These are phyloP conservation scores for Plantago coronopus DNA, from an alignment of 305 asterid genomes.

Conservation along the genomic window DNA sequence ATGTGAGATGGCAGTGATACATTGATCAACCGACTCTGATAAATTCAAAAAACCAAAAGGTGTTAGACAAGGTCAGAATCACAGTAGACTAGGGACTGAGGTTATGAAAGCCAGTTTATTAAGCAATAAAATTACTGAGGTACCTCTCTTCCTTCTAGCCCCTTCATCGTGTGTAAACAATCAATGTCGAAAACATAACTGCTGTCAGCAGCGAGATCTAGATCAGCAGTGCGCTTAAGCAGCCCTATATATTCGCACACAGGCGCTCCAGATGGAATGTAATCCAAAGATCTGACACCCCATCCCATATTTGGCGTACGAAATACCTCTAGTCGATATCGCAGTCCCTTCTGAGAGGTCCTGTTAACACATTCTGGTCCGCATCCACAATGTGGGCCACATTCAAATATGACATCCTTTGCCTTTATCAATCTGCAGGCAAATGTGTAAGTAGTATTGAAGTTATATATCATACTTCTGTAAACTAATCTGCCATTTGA, in stretches of 20 bases:
- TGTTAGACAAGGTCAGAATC: not conserved
- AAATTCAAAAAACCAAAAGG: not conserved
- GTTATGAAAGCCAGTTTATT: not conserved
- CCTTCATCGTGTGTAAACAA: conserved; percentile 87
- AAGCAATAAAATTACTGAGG: not conserved
- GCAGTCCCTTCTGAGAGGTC: conserved; percentile 51
- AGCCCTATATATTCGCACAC: conserved; percentile 79
- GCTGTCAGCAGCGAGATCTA: conserved; percentile 57
- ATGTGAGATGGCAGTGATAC: conserved; percentile 52
- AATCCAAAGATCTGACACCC: conserved; percentile 91
- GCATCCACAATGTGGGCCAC: conserved; percentile 81
- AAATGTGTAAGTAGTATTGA: not conserved
- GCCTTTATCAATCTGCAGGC: conserved; percentile 72
- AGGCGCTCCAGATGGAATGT: conserved; percentile 85
- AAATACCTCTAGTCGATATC: conserved; percentile 72
- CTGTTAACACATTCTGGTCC: conserved; percentile 69
- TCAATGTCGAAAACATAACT: conserved; percentile 79
- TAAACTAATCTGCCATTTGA: not conserved
- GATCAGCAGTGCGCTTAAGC: conserved; percentile 48
- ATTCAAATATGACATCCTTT: conserved; percentile 79
- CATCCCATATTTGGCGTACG: conserved; percentile 87
- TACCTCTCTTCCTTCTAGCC: conserved; percentile 15
- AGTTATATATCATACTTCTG: no score
- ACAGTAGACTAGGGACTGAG: not conserved
- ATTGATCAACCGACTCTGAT: conserved; percentile 72